phyloP scores from a whole-genome alignment of 306 rosid genomes.

The Abrus pulchellus region DNA sequence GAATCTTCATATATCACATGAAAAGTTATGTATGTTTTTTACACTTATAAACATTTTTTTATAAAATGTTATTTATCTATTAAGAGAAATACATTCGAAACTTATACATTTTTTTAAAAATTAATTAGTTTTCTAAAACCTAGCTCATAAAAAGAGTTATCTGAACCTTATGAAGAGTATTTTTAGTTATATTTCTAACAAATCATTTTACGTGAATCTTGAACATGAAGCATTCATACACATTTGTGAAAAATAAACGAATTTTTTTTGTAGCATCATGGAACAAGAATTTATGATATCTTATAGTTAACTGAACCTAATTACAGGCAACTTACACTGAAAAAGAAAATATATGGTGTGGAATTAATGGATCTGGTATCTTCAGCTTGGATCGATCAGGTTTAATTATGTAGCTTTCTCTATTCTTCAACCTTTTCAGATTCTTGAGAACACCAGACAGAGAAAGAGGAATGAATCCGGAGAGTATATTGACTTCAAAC shows the following conservation, averaged over 20 bases:
- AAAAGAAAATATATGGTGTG: slow-evolving; percentile 12
- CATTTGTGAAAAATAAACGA: neutral
- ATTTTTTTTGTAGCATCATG: slow-evolving; percentile 36
- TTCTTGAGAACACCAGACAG: slow-evolving; percentile 31
- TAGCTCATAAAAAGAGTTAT: too few species aligned
- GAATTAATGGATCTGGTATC: slow-evolving; percentile 37
- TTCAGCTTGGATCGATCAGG: slow-evolving; percentile 24
- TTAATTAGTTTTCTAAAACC: too few species aligned
- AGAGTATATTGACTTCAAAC: slow-evolving; percentile 44
- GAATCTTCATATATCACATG: too few species aligned
- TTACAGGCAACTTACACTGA: neutral
- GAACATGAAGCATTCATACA: neutral
- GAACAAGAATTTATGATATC: slow-evolving; percentile 56
- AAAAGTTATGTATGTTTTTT: too few species aligned
- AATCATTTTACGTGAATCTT: too few species aligned
- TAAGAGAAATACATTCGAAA: too few species aligned
- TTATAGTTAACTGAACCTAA: slow-evolving; percentile 48
- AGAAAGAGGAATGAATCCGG: slow-evolving; percentile 35
- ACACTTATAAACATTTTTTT: too few species aligned
- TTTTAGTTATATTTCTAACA: too few species aligned
- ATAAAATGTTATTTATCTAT: too few species aligned
- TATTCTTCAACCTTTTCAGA: slow-evolving; percentile 32
- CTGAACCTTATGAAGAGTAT: too few species aligned
- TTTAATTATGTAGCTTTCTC: slow-evolving; percentile 33
- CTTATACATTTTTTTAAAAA: too few species aligned